Evolutionary conservation across 371 early-diverging fungal species (phyloP), one percentile per base, ranked within the genome.

Genomic region (Mortierella sp.): DNA sequence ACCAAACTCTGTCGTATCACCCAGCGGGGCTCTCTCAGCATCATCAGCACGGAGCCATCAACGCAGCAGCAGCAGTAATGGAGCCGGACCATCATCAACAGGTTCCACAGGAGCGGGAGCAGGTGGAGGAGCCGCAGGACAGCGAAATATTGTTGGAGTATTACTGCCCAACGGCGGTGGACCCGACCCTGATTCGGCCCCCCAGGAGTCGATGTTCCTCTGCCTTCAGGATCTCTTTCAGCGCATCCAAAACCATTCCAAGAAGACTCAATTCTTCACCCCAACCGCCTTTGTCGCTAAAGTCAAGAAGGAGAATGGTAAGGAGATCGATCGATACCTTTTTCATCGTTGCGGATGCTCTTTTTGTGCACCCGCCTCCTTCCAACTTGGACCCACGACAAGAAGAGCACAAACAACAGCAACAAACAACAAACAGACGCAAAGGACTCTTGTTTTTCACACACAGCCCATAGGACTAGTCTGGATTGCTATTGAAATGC

Each of bases 271-370:
- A 22, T 93, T 94, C 34, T 86, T 97, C 41, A 95, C 95, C n/a
- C 99, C 98, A 8, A 89, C 92, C 47, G 90, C 92, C 48, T 97
- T 99, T 75, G 92, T 98, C 13, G 90, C 90, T 64, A 95, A 94
- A 79, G 92, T 99, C 47, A 95, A 94, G 79, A 92, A 92, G 77
- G 96, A 96, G 73, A 96, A 98, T 87, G 95, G 97, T 96, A 90
- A 66, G 77, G 11, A 31, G 26, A n/a, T 70, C n/a, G n/a, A 39
- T 70, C n/a, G 37, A 44, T 26, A 13, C 13, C 29, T 65, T 10
- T 22, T 37, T 22, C 22, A 79, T 77, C 22, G 67, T 75, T 74
- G 11, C n/a, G n/a, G n/a, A n/a, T 40, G 48, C 40, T 26, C 0
- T 26, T 29, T 44, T n/a, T 29, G 45, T 1, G 61, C 39, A n/a